Percentiles rank a stretch among this genome's conserved stretches.
These are phyloP conservation scores for Nectriaceae sp. DNA, from an alignment of 2,329 filamentous ascomycete genomes.

Conservation along the genomic window DNA sequence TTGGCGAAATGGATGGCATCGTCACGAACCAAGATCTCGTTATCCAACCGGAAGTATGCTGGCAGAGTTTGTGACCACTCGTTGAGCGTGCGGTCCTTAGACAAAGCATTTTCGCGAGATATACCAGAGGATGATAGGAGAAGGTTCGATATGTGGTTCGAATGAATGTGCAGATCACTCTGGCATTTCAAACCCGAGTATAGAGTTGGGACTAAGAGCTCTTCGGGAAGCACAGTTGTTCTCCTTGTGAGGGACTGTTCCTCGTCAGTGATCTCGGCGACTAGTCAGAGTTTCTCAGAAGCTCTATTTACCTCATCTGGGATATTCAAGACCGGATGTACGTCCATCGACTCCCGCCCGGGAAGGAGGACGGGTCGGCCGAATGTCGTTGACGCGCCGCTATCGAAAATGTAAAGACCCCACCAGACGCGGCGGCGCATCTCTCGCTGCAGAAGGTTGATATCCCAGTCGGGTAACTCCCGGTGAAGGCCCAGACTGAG, in stretches of 20 bases:
- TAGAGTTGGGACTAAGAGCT: conserved; percentile 23
- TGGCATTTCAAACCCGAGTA: conserved; percentile 33
- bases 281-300: background rate
- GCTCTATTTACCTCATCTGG: conserved; percentile 21
- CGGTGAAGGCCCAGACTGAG: conserved; percentile 48
- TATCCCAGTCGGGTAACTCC: conserved; percentile 38
- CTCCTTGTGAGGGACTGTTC: conserved; percentile 25
- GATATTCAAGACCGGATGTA: conserved; percentile 31
- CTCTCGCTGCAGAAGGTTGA: conserved; percentile 36
- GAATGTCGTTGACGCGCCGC: conserved; percentile 49
- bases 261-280: conserved; percentile 4
- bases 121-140: conserved; percentile 28
- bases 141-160: conserved; percentile 34
- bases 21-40: conserved; percentile 16
- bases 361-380: conserved; percentile 32
- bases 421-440: conserved; percentile 45
- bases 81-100: conserved; percentile 26
- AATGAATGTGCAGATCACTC: conserved; percentile 32
- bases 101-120: conserved; percentile 26
- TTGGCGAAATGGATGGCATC: conserved; percentile 27
- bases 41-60: conserved; percentile 23
- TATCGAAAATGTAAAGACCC: conserved; percentile 46
- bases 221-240: conserved; percentile 22
- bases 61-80: conserved; percentile 30
- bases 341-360: conserved; percentile 32